Base-by-base conservation (phyloP, 192 early-diverging fungal species). In the Coemansia sp. region DNA sequence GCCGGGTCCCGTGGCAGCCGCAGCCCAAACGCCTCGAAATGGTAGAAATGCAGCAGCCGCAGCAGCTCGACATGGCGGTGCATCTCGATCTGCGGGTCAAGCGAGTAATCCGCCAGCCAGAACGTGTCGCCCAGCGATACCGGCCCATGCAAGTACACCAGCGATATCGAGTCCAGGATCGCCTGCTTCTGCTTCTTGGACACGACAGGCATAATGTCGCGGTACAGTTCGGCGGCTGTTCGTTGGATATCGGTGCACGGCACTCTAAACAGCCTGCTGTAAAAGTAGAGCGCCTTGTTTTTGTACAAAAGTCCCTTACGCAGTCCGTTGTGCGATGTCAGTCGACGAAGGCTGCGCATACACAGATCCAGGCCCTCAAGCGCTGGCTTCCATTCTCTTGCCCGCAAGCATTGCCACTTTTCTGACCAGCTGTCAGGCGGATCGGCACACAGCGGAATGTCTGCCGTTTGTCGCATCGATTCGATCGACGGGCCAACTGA, bases 11-110 rank as follows among this genome's bases (percentile, higher is more conserved):
- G 51, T 0, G 78, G 78, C 69, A 81, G 25, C 4, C 63, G 51
- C 0, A 81, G 49, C 0, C 52, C 59, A 34, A 81, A 72, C 12
- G 59, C 61, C 56, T 63, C 58, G 23, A 48, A 33, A 3, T 81
- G 78, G 55, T 81, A 81, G 12, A 75, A 81, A 52, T 81, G 78
- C 35, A 81, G 37, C 25, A 81, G 30, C 33, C 78, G 26, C 30
- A 81, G 31, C 2, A 81, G 72, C 66, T 81, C 78, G 0, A 81
- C 78, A 64, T 81, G 78, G 13, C 78, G 57, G 34, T 81, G 78
- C 78, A 81, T 81, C 57, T 81, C 78, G 63, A 81, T 63, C 53
- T 75, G 68, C 52, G 78, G 78, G 43, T 81, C 72, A 16, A 81
- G 43, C 16, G 63, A 59, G 57, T 62, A 72, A 13, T 81, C 78